Evolutionary conservation across 1,284 basidiomycete genomes (phyloP), one percentile per base, ranked within the genome.

Genomic region (Ganoderma sinense): DNA sequence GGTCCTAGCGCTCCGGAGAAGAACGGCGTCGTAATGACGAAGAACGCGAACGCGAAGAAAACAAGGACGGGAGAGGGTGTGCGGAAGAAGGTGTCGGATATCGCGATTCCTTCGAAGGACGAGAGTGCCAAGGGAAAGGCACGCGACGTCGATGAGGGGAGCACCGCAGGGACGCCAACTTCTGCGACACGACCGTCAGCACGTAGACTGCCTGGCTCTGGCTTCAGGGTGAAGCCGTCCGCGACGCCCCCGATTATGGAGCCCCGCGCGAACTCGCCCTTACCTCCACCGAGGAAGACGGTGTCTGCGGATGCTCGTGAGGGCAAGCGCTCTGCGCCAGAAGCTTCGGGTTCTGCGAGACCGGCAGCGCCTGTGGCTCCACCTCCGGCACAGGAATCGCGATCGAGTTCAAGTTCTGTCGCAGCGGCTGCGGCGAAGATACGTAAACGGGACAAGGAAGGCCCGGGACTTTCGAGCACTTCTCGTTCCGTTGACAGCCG

Each of bases 61-160:
- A 75, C 81, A 11, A 87, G 85, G 69, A 29, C 78, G 8, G 77
- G 71, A 23, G 76, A 76, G 26, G 62, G 64, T 6, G 59, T 65
- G 31, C 72, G 71, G 60, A 77, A 73, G 71, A 73, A 82, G 67
- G 80, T 75, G 1, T 85, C 84, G 65, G 81, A 82, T 16, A 85
- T 86, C 70, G 69, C 78, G 48, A 82, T 88, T 31, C 80, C 79
- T 71, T 84, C 86, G 77, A 90, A 87, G 79, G 86, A 90, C 74
- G 89, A 91, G 78, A 84, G 88, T 67, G 70, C 74, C 33, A 84
- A 80, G 64, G 82, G 81, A n/a, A 80, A 80, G 48, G 77, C 77
- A 40, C 74, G 74, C 3, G 72, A 73, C 23, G 8, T 65, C 4
- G 72, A 74, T 45, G 71, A 77, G 41, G 69, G 73, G 66, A 64